These are phyloP conservation scores for Periconia sp. DNA, from an alignment of 2,329 filamentous ascomycete species.

Conservation along the genomic window DNA sequence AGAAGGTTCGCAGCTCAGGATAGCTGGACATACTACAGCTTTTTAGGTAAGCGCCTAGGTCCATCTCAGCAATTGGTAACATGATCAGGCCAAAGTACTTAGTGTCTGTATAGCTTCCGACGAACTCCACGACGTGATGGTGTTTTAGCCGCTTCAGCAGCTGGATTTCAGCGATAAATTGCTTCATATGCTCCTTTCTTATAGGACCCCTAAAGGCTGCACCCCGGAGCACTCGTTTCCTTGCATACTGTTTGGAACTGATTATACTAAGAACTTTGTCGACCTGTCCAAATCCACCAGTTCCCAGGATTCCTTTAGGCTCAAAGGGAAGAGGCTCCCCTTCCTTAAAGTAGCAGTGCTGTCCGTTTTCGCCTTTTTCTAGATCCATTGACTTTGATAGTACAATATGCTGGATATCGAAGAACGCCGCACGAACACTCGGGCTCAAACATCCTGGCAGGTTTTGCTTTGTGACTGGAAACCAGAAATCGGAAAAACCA, in stretches of 20 bases:
- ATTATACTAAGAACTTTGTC: too few species aligned
- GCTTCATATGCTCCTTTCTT: slow-evolving; percentile 17
- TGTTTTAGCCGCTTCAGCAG: slow-evolving; percentile 12
- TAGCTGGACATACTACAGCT: too few species aligned
- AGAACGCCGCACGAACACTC: slow-evolving; percentile 18
- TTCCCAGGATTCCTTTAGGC: not conserved
- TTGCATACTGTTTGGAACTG: too few species aligned
- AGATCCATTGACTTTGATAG: slow-evolving; percentile 23
- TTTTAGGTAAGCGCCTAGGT: too few species aligned
- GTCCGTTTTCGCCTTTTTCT: slow-evolving; percentile 11
- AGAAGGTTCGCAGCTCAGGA: too few species aligned
- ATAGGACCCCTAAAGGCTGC: too few species aligned
- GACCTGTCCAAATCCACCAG: too few species aligned
- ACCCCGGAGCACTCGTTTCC: too few species aligned
- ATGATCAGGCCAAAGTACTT: too few species aligned
- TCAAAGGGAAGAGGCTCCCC: not conserved
- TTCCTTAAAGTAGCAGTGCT: not conserved
- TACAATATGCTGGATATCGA: slow-evolving; percentile 26
- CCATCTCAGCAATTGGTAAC: too few species aligned
- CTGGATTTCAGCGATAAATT: slow-evolving; percentile 33
- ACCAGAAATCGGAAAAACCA: slow-evolving; percentile 33
- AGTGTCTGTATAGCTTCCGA: too few species aligned
- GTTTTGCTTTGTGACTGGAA: slow-evolving; percentile 26
- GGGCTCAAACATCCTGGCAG: slow-evolving; percentile 25
- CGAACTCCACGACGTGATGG: too few species aligned